phyloP scores from a whole-genome alignment of 192 early-diverging fungal genomes.

The Allomyces macrogynus region DNA sequence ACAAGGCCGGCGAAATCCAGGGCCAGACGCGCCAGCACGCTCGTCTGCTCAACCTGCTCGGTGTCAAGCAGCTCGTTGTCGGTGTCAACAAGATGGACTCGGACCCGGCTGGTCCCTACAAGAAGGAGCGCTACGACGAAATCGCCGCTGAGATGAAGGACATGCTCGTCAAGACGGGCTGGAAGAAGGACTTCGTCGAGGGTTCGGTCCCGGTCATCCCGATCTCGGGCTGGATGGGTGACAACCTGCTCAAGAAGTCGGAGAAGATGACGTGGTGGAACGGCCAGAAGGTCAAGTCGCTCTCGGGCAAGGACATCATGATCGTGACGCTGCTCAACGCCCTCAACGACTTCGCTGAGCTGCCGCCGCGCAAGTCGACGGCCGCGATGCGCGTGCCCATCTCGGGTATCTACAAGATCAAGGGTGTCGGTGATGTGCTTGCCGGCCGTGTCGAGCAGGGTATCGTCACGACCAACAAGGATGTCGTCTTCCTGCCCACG shows the following conservation, averaged over 20 bases:
- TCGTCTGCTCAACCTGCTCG: slow-evolving; percentile 90
- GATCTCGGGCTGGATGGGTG: slow-evolving; percentile 95
- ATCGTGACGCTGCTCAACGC: slow-evolving; percentile 68
- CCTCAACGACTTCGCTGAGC: slow-evolving; percentile 76
- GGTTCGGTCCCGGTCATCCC: slow-evolving; percentile 83
- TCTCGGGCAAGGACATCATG: slow-evolving; percentile 19
- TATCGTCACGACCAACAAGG: slow-evolving; percentile 46
- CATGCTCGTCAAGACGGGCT: slow-evolving; percentile 93
- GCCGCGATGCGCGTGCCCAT: slow-evolving; percentile 94
- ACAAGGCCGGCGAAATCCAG: slow-evolving; percentile 13
- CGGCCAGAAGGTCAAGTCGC: slow-evolving; percentile 21
- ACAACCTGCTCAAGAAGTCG: slow-evolving; percentile 93
- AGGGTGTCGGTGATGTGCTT: slow-evolving; percentile 89
- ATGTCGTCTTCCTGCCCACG: background rate
- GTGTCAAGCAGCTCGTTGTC: slow-evolving; percentile 96
- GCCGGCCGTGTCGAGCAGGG: slow-evolving; percentile 96
- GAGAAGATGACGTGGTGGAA: slow-evolving; percentile 93
- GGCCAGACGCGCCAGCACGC: slow-evolving; percentile 99
- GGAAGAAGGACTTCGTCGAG: slow-evolving; percentile 46
- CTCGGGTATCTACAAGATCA: slow-evolving; percentile 96
- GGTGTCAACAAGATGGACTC: slow-evolving; percentile 99
- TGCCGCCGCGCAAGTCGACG: slow-evolving; percentile 70
- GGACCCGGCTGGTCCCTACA: slow-evolving; percentile 48
- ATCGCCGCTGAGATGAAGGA: slow-evolving; percentile 85
- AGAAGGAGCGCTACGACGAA: slow-evolving; percentile 84